Evolutionary conservation across 164 flowering plant species (phyloP).

Genomic region (Stephania yunnanensis): DNA sequence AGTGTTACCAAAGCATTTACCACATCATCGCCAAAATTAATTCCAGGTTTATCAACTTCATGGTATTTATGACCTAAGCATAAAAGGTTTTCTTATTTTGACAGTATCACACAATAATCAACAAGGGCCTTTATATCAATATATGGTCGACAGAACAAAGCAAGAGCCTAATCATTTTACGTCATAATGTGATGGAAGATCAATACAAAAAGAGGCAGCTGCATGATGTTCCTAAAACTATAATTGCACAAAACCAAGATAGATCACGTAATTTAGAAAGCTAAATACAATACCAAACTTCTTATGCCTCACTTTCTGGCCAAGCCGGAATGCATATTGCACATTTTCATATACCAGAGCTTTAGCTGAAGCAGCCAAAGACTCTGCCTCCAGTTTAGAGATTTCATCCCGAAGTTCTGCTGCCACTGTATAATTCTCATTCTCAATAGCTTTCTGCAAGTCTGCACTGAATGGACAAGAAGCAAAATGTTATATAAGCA

Average conservation of each 20-base stretch:
- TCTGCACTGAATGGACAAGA: slow-evolving; percentile 58
- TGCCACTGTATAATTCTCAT: slow-evolving; percentile 75
- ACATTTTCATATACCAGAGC: slow-evolving; percentile 70
- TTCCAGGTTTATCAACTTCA: too few species aligned
- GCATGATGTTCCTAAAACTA: background rate
- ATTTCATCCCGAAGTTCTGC: slow-evolving; percentile 78
- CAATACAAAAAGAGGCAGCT: background rate
- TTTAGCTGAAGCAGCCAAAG: slow-evolving; percentile 77
- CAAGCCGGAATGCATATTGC: slow-evolving; percentile 69
- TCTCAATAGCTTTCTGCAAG: slow-evolving; percentile 73
- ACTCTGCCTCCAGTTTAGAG: slow-evolving; percentile 72
- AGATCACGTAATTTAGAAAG: background rate
- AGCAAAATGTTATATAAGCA: slow-evolving; percentile 6
- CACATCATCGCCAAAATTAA: background rate
- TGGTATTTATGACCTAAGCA: too few species aligned
- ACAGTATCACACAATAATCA: too few species aligned
- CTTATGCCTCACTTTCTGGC: slow-evolving; percentile 89
- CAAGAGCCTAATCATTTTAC: too few species aligned
- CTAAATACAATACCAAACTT: slow-evolving; percentile 51
- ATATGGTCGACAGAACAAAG: too few species aligned
- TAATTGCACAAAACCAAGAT: background rate
- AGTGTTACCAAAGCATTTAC: background rate
- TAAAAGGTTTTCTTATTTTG: too few species aligned
- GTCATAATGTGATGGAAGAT: background rate
- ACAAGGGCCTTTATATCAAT: too few species aligned